Evolutionary conservation across 1,284 basidiomycete species (phyloP), one percentile per base, ranked within the genome.

Genomic region (Phlebopus sp.): DNA sequence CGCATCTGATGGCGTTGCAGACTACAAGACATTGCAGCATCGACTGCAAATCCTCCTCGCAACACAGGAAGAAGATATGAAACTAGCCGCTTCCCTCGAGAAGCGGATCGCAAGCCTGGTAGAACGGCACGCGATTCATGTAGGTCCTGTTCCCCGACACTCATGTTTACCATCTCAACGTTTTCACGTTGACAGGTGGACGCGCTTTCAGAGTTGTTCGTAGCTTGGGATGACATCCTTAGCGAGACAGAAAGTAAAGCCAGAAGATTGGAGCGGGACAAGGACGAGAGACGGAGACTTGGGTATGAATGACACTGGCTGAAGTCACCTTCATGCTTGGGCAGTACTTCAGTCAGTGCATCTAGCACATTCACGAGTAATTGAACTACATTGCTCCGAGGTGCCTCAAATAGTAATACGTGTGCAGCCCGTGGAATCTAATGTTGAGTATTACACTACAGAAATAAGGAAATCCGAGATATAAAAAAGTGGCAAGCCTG

Each of bases 201-300:
- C 57, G 77, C 79, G 0, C 70, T 90, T 2, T 91, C 87, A 4
- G 87, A 90, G 52, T 69, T 90, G 11, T 91, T 90, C 55, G 83
- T 91, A 7, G 79, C 77, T 14, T 91, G 88, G 87, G 86, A 90
- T 54, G 86, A 88, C 47, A 74, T 81, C 1, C 66, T 90, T 10
- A 73, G 74, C 13, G 77, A 78, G 38, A 75, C 81, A 3, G 87
- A 90, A 58, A 74, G 77, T 43, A 77, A 77, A 47, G 63, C 81
- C 10, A 65, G 66, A 21, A 72, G 66, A 34, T 58, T 86, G 37
- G 84, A 88, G 58, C 76, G 75, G 48, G 78, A 82, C 37, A 75
- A 71, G 47, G 71, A 72, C 18, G 84, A 85, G 58, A 70, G 76
- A 42, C 69, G 68, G 48, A 75, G 77, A 30, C 63, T 86, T 34